phyloP scores from a whole-genome alignment of 2,329 filamentous ascomycete species.

The Epichloe sibirici region DNA sequence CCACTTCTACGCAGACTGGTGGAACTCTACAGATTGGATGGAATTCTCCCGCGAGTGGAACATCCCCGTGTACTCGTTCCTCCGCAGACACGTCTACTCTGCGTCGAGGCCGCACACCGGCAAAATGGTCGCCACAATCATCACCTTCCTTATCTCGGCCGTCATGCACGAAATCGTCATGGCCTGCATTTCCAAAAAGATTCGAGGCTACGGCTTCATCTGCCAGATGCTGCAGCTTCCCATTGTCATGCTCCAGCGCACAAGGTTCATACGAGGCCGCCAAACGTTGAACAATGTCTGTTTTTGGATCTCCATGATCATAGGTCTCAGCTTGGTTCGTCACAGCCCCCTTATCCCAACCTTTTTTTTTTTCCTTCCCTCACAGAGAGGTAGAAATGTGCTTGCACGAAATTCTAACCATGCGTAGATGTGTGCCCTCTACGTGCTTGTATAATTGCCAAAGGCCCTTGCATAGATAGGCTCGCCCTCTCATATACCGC shows the following conservation, averaged over 20 bases:
- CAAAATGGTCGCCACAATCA: conserved; percentile 63
- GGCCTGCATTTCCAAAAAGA: conserved; percentile 95
- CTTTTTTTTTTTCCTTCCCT: conserved; percentile 1
- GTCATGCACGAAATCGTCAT: conserved; percentile 91
- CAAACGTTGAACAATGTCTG: conserved; percentile 77
- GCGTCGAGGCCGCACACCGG: conserved; percentile 69
- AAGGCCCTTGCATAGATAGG: no score
- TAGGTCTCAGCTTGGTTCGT: conserved; percentile 69
- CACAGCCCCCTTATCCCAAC: no score
- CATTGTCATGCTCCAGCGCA: conserved; percentile 83
- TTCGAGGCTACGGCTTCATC: conserved; percentile 84
- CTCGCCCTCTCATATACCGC: no score
- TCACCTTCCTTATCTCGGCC: conserved; percentile 85
- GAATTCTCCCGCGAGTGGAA: conserved; percentile 97
- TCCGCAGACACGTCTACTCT: conserved; percentile 86
- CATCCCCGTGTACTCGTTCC: conserved; percentile 91
- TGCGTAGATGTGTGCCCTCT: conserved; percentile 38
- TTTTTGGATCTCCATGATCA: conserved; percentile 87
- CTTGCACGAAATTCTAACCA: conserved; percentile 9
- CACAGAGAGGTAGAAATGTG: neutral
- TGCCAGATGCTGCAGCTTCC: conserved; percentile 96
- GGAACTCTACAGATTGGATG: conserved; percentile 78
- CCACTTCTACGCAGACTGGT: conserved; percentile 77
- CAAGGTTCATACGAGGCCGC: conserved; percentile 59
- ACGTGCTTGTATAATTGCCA: conserved; percentile 31